Base-by-base conservation (phyloP, 345 rosid genomes). In the Toxicodendron radicans region DNA sequence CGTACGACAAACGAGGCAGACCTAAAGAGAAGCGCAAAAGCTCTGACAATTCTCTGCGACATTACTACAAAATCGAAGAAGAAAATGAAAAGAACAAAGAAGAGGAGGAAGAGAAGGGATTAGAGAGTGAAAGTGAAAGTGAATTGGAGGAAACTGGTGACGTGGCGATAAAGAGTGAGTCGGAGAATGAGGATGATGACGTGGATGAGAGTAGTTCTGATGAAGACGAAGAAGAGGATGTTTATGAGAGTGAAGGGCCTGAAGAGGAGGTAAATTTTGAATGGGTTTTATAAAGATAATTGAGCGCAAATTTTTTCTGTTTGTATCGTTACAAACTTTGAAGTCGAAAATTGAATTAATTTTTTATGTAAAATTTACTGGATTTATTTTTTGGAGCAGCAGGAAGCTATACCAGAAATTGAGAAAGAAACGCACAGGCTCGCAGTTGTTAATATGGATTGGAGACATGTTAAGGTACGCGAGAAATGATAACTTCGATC, bases 381-480 rank as follows among this genome's bases (percentile, higher is more conserved):
- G 33, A 16, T 59, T 80, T 69, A 10, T 30, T 73, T 20, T 78
- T 13, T 71, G 60, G 30, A 62, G 43, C 82, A 95, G 98, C 90
- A 85, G 72, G 99, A 95, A 83, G 78, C 78, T 69, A 73, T 95
- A 72, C 84, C 89, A 0, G 65, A 43, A 32, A 85, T 89, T 27
- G 91, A 88, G 27, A 83, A 89, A 74, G 96, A 89, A 83, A 95
- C 98, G 14, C 81, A 64, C 70, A 90, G 99, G 81, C 85, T 95
- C 12, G 97, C 98, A 45, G 79, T 83, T 78, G 92, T 93, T 76
- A 82, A 86, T 81, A 86, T 95, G 97, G 99, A 95, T 56, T 95
- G 98, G 99, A 89, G 85, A 80, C 85, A 91, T 81, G 97, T 93
- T 76, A 85, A 90, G 87, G 98, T 93, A 83, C 62, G 82, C 61